Base-by-base conservation (phyloP, 2,329 filamentous ascomycete species). In the Endoconidiophora laricicola region DNA sequence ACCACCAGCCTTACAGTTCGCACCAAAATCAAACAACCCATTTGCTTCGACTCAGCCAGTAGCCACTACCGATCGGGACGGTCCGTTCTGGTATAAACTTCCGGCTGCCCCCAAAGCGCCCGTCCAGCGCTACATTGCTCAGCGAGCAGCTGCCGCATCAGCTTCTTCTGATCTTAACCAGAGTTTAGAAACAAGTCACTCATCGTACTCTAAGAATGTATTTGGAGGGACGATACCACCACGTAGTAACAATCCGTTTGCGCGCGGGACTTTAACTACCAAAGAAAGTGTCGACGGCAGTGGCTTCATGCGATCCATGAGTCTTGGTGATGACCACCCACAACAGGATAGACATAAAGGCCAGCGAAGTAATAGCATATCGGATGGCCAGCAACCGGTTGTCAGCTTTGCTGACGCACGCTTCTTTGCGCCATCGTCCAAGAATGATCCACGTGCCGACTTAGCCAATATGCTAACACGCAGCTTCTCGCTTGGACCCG, bases 31-130 rank as follows among this genome's bases (percentile, higher is more conserved):
- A 3, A 29, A 24, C 23, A 54, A 54, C 9, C 52, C 52, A 9
- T 54, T 54, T 46, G 49, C 48, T 18, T 12, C 52, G 3, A 29
- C 48, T 7, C 10, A 24, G 3, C 38, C 46, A 18, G 37, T 47
- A 2, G 44, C 42, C 3, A 18, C 43, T n/a, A 29, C 40, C 16
- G 39, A 42, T 14, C 46, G 22, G 7, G 39, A 37, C 29, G n/a
- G 33, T 10, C 44, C 76, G 9, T 83, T 84, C 59, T 77, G 74
- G 67, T 79, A 75, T 60, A 74, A 71, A 46, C 68, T 83, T 9
- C 80, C 80, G 6, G 71, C 76, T 2, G 76, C 78, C 2, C 79
- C 81, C 14, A 74, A 71, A 18, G 70, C 70, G 16, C 75, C 78
- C 2, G 44, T 46, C 1, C 51, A 53, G 18, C 44, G 47, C n/a